phyloP scores from a whole-genome alignment of 805 yeast species.

The Torulaspora indica region DNA sequence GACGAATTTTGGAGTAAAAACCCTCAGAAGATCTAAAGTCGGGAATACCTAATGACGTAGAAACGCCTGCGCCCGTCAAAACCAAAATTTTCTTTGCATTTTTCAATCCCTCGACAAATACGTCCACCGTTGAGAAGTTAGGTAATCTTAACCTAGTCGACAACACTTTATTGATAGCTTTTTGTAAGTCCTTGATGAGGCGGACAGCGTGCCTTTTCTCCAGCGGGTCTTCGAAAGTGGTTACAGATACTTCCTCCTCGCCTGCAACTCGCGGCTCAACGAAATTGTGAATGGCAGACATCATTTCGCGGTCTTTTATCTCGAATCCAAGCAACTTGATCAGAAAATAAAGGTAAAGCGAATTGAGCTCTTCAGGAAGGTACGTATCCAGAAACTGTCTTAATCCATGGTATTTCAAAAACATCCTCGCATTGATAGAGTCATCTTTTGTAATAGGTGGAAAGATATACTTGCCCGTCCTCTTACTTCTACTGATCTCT shows the following conservation, averaged over 20 bases:
- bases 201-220: slow-evolving; percentile 45
- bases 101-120: slow-evolving; percentile 50
- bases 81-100: slow-evolving; percentile 61
- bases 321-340: slow-evolving; percentile 62
- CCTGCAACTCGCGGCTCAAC: slow-evolving; percentile 21
- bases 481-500: slow-evolving; percentile 26
- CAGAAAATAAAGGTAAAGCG: slow-evolving; percentile 52
- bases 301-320: slow-evolving; percentile 35
- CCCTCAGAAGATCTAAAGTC: slow-evolving; percentile 90
- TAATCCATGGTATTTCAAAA: slow-evolving; percentile 56
- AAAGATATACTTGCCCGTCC: slow-evolving; percentile 33
- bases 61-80: slow-evolving; percentile 89
- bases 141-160: slow-evolving; percentile 52
- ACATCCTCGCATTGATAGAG: slow-evolving; percentile 46
- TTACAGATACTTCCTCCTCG: slow-evolving; percentile 15
- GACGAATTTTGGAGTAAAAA: slow-evolving; percentile 62
- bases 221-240: slow-evolving; percentile 34
- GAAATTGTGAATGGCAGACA: slow-evolving; percentile 29
- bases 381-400: slow-evolving; percentile 55
- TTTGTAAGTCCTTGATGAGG: slow-evolving; percentile 50
- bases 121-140: slow-evolving; percentile 52
- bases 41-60: slow-evolving; percentile 85
- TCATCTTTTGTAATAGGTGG: slow-evolving; percentile 42
- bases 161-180: slow-evolving; percentile 60
- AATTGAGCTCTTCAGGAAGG: slow-evolving; percentile 55